Evolutionary conservation across 1,284 basidiomycete genomes (phyloP), one percentile per base, ranked within the genome.

Genomic region (Cryptococcus wingfieldii): DNA sequence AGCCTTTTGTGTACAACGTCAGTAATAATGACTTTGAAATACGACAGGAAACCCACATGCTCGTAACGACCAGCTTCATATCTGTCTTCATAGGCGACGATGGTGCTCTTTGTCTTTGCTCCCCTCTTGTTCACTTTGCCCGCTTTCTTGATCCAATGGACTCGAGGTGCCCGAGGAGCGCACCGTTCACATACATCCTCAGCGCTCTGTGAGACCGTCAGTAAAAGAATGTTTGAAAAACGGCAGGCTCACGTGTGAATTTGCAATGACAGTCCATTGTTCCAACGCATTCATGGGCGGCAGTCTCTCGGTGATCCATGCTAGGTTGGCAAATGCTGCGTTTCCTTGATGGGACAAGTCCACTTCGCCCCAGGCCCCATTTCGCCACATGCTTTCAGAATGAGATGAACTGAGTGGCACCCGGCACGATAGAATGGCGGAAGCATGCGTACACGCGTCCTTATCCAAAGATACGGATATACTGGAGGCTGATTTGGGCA

Each of bases 251-350:
- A 69, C 64, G 31, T 67, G 62, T 12, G 61, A 55, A 3, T 64
- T 61, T 0, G 60, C 78, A 6, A 78, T 67, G 52, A 84, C 82
- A 82, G 87, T 91, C 52, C 82, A 79, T 25, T 78, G 77, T 42
- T 63, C 87, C 82, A 54, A 82, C 78, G 23, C 83, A 83, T 39
- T 87, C 83, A 55, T 89, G 83, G 85, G 82, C 5, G 88, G 86
- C 56, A 93, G 82, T 51, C 90, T 84, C 68, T 93, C 89, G 14
- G 90, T 80, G 34, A 95, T 79, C 91, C 92, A 96, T 0, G 90
- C 87, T 8, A 94, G 72, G 7, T 85, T 80, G 61, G 84, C 84
- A 79, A 92, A 94, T 0, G 85, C 87, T 2, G 83, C 80, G 38
- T 75, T 71, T 6, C 90, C 86, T 65, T 94, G 88, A 67, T 92